Evolutionary conservation across 2,329 filamentous ascomycete species (phyloP).

Genomic region (Trichoderma lentiforme): DNA sequence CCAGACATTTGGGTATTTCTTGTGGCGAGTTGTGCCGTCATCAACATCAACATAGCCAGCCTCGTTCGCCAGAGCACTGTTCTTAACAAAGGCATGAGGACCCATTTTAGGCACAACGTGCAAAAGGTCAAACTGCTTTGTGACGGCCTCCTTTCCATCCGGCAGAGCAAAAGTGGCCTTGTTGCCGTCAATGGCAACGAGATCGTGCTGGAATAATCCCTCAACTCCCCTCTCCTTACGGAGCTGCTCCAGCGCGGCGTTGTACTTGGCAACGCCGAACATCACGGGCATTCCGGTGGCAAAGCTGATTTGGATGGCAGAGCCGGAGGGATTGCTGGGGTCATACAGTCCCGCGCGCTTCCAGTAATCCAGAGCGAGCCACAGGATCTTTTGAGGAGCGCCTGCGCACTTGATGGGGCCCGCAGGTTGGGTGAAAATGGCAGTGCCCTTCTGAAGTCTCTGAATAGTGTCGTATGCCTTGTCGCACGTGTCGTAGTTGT

Average conservation of each 20-base stretch:
- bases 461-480: conserved; percentile 51
- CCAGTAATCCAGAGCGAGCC: conserved; percentile 60
- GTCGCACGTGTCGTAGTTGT: conserved; percentile 53
- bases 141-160: conserved; percentile 43
- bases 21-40: conserved; percentile 50
- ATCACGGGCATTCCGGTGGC: conserved; percentile 54
- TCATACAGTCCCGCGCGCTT: conserved; percentile 51
- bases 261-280: conserved; percentile 62
- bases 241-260: conserved; percentile 49
- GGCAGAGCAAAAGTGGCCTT: conserved; percentile 48
- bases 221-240: conserved; percentile 54
- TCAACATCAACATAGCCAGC: conserved; percentile 58
- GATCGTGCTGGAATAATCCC: conserved; percentile 56
- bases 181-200: conserved; percentile 51
- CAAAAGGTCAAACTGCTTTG: conserved; percentile 50
- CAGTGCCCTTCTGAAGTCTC: conserved; percentile 46
- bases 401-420: conserved; percentile 60
- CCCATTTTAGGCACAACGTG: conserved; percentile 60
- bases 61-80: conserved; percentile 52
- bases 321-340: conserved; percentile 35
- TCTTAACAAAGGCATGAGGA: conserved; percentile 51
- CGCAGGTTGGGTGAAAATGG: conserved; percentile 58
- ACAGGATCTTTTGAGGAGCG: conserved; percentile 61
- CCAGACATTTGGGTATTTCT: conserved; percentile 56
- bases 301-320: conserved; percentile 51